phyloP scores from a whole-genome alignment of 1,284 basidiomycete genomes.

The Omphalotus olearius region DNA sequence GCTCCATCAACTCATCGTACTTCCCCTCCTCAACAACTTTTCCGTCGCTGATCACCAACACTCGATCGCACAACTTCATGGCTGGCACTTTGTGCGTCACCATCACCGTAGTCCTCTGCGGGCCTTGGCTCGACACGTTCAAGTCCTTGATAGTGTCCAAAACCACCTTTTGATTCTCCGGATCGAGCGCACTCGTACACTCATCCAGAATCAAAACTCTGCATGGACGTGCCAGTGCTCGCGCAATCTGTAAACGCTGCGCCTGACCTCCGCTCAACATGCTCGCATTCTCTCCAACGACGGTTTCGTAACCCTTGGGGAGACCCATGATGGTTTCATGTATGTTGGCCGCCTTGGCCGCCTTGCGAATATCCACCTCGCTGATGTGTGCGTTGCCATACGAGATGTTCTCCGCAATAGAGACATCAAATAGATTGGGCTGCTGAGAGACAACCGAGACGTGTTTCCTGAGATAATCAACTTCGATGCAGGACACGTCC shows the following conservation, averaged over 20 bases:
- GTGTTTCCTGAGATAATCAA: conserved; percentile 73
- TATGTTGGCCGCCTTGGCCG: conserved; percentile 75
- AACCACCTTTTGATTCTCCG: conserved; percentile 69
- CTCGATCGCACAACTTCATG: conserved; percentile 90
- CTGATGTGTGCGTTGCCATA: conserved; percentile 64
- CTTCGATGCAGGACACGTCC: conserved; percentile 33
- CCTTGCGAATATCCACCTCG: conserved; percentile 56
- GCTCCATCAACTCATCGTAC: conserved; percentile 67
- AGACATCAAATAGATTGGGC: conserved; percentile 83
- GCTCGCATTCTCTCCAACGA: conserved; percentile 84
- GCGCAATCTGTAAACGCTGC: conserved; percentile 89
- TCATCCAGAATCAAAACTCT: conserved; percentile 80
- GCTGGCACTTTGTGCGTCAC: conserved; percentile 91
- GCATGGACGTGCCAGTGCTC: conserved; percentile 78
- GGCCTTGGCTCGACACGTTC: conserved; percentile 42
- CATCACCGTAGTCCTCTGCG: conserved; percentile 56
- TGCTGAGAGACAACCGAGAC: conserved; percentile 85
- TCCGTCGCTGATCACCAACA: conserved; percentile 81
- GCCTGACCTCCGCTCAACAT: conserved; percentile 94
- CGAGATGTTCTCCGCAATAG: conserved; percentile 81
- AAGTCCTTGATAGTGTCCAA: conserved; percentile 69
- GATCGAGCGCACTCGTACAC: conserved; percentile 88
- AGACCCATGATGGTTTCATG: conserved; percentile 85
- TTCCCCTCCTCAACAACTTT: conserved; percentile 75
- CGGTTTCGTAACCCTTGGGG: conserved; percentile 82